These are phyloP conservation scores for Begonia peltatifolia DNA, from an alignment of 306 rosid species.

Conservation along the genomic window DNA sequence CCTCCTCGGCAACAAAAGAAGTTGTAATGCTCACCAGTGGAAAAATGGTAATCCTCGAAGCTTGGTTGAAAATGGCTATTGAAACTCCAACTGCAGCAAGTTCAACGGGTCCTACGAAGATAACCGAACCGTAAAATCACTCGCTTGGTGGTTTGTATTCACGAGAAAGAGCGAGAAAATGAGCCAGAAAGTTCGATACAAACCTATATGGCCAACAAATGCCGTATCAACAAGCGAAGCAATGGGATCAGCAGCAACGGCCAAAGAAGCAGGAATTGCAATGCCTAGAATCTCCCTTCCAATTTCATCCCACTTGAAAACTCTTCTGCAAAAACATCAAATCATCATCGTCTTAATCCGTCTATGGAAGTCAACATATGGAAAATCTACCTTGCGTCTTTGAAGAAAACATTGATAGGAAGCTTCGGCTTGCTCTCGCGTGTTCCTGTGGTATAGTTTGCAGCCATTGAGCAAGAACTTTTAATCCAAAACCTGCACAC, in stretches of 20 bases:
- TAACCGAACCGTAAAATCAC: too few species aligned
- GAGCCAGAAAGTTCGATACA: too few species aligned
- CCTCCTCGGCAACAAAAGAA: slow-evolving; percentile 96
- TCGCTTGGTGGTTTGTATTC: too few species aligned
- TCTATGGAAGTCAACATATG: too few species aligned
- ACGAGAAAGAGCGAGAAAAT: too few species aligned
- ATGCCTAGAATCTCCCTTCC: slow-evolving; percentile 70
- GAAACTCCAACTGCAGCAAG: slow-evolving; percentile 95
- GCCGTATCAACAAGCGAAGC: slow-evolving; percentile 97
- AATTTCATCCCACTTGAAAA: slow-evolving; percentile 63
- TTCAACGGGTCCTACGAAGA: slow-evolving; percentile 63
- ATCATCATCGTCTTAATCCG: neutral
- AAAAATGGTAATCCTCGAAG: slow-evolving; percentile 87
- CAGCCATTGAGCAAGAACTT: too few species aligned
- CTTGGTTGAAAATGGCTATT: slow-evolving; percentile 87
- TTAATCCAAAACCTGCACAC: too few species aligned
- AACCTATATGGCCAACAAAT: slow-evolving; percentile 90
- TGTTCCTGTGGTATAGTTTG: too few species aligned
- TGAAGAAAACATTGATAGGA: slow-evolving; percentile 77
- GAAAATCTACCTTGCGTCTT: slow-evolving; percentile 56
- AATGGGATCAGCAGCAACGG: slow-evolving; percentile 95
- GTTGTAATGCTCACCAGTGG: slow-evolving; percentile 93
- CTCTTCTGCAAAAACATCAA: slow-evolving; percentile 23
- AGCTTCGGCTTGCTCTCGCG: slow-evolving; percentile 30
- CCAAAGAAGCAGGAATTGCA: slow-evolving; percentile 85